Evolutionary conservation across 1,284 basidiomycete species (phyloP).

Genomic region (Cutaneotrichosporon sp.): DNA sequence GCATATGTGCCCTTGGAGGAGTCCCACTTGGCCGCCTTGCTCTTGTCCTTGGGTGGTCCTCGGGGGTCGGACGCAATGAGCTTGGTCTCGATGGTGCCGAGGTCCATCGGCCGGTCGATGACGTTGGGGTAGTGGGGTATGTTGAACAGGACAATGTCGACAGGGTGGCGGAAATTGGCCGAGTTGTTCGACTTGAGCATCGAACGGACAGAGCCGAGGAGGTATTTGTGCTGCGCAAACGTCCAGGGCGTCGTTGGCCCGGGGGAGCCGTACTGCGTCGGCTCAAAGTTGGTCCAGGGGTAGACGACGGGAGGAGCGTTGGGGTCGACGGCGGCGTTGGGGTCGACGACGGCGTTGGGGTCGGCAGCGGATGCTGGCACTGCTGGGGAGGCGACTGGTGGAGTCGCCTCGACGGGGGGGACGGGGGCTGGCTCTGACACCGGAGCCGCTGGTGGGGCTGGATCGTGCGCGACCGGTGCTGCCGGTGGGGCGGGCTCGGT

Average conservation of each 20-base stretch:
- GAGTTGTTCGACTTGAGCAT: slow-evolving; percentile 78
- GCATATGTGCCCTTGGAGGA: slow-evolving; percentile 64
- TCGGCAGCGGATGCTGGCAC: slow-evolving; percentile 1
- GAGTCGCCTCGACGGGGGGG: not conserved
- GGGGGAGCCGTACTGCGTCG: slow-evolving; percentile 25
- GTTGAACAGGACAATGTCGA: slow-evolving; percentile 81
- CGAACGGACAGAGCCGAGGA: slow-evolving; percentile 68
- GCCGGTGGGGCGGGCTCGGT: not conserved
- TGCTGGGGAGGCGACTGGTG: not conserved
- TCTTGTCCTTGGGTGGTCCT: slow-evolving; percentile 47
- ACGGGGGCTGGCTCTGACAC: not conserved
- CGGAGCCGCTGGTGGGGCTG: not conserved
- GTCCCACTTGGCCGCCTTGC: slow-evolving; percentile 56
- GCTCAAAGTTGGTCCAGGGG: slow-evolving; percentile 33
- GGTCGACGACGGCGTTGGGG: not conserved
- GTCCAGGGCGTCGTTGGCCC: slow-evolving; percentile 45
- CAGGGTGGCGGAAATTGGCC: slow-evolving; percentile 74
- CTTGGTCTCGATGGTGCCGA: slow-evolving; percentile 89
- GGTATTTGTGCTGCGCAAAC: slow-evolving; percentile 71
- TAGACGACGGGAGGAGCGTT: slow-evolving; percentile 10
- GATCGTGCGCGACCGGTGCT: no score
- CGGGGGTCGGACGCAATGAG: slow-evolving; percentile 67
- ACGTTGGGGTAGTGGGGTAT: slow-evolving; percentile 88
- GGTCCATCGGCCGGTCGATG: slow-evolving; percentile 90
- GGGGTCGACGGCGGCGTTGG: slow-evolving; percentile 6